A percentile compares a stretch with the other conserved stretches of the same genome.
These are phyloP conservation scores for Fraxinus quadrangulata DNA, from an alignment of 257 asterid species.

Conservation along the genomic window DNA sequence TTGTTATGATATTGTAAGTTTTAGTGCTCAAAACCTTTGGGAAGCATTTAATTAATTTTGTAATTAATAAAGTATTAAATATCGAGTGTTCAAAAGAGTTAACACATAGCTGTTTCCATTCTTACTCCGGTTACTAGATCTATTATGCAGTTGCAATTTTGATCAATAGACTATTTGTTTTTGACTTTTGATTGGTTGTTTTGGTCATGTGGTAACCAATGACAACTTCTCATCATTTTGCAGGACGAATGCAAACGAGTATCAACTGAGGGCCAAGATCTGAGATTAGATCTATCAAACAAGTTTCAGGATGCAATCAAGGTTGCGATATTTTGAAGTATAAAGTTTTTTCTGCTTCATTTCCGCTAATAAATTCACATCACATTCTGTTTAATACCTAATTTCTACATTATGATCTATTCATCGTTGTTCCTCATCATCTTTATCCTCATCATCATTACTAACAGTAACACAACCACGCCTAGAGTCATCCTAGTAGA, in stretches of 20 bases:
- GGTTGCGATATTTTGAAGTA: conserved; percentile 44
- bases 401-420: neutral
- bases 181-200: neutral
- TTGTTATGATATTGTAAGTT: neutral
- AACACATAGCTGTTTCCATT: neutral
- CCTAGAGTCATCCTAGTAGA: too few species aligned
- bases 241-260: conserved; percentile 97
- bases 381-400: neutral
- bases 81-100: neutral
- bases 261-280: conserved; percentile 80
- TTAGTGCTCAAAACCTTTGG: neutral
- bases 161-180: neutral
- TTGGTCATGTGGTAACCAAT: neutral
- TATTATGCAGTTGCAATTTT: neutral
- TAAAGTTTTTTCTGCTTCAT: neutral
- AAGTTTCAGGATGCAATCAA: conserved; percentile 95
- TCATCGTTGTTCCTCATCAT: neutral
- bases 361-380: neutral
- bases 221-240: conserved; percentile 19
- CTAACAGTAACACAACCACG: neutral
- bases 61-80: neutral
- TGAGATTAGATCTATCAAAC: conserved; percentile 89
- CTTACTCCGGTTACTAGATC: neutral
- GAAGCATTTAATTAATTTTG: neutral
- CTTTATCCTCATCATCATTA: neutral